These are phyloP conservation scores for Fusarium liriodendri DNA, from an alignment of 2,329 filamentous ascomycete species.

Conservation along the genomic window DNA sequence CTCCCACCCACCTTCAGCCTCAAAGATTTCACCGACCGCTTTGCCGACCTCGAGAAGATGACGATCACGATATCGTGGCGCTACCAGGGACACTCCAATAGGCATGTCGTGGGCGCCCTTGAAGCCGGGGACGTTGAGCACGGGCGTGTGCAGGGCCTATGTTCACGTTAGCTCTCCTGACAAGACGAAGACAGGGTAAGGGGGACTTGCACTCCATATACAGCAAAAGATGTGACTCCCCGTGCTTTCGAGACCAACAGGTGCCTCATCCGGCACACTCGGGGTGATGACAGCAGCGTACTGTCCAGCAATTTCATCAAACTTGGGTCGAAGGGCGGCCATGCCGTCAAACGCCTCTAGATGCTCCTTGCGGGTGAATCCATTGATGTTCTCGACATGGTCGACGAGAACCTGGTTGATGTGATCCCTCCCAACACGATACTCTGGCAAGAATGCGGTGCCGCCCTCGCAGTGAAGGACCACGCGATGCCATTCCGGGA, in stretches of 20 bases:
- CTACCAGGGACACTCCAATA: slow-evolving; percentile 67
- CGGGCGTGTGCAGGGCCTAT: slow-evolving; percentile 67
- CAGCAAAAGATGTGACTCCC: slow-evolving; percentile 66
- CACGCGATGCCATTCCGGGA: slow-evolving; percentile 65
- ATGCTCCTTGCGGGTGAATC: slow-evolving; percentile 59
- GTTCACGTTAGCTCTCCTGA: not conserved
- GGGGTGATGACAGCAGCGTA: slow-evolving; percentile 71
- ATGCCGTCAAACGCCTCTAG: slow-evolving; percentile 66
- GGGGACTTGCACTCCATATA: slow-evolving; percentile 63
- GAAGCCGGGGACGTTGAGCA: slow-evolving; percentile 74
- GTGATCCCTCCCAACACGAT: slow-evolving; percentile 59
- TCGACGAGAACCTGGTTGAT: slow-evolving; percentile 59
- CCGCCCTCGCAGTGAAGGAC: slow-evolving; percentile 66
- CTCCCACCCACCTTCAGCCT: slow-evolving; percentile 45
- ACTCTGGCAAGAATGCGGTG: slow-evolving; percentile 65
- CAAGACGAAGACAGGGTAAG: not conserved
- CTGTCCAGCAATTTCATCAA: slow-evolving; percentile 62
- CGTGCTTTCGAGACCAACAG: slow-evolving; percentile 63
- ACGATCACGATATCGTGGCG: slow-evolving; percentile 58
- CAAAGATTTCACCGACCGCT: slow-evolving; percentile 50
- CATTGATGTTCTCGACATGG: slow-evolving; percentile 63
- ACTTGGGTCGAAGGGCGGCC: slow-evolving; percentile 63
- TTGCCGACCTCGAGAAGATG: slow-evolving; percentile 57
- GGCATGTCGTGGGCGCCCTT: slow-evolving; percentile 64
- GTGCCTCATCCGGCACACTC: slow-evolving; percentile 70